phyloP scores from a whole-genome alignment of 2,329 filamentous ascomycete species.

The Aspergillus puulaauensis region DNA sequence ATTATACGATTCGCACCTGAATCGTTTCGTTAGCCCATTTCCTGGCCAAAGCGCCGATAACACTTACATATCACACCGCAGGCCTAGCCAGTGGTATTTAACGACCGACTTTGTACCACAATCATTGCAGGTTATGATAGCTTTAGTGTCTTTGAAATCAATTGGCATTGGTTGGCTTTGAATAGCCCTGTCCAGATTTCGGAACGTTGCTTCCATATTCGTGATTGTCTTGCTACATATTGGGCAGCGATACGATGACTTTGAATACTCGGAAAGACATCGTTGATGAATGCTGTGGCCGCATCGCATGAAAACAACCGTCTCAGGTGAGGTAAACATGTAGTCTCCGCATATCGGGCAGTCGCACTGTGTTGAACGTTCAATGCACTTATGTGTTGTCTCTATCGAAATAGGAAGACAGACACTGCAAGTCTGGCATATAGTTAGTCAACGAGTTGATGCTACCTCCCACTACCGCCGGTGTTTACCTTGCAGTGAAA shows the following conservation, averaged over 20 bases:
- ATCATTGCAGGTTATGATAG: conserved; percentile 89
- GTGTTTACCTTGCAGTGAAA: conserved; percentile 87
- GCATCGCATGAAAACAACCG: conserved; percentile 91
- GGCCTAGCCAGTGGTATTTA: conserved; percentile 88
- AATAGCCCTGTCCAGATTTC: conserved; percentile 85
- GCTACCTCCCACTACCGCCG: background rate
- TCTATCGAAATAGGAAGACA: conserved; percentile 89
- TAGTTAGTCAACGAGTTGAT: conserved; percentile 17
- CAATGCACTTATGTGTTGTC: conserved; percentile 86
- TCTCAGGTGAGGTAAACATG: conserved; percentile 85
- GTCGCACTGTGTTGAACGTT: conserved; percentile 89
- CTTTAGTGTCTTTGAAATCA: conserved; percentile 76
- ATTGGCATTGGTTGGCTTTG: conserved; percentile 86
- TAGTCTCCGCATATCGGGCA: conserved; percentile 97
- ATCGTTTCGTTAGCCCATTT: conserved; percentile 11
- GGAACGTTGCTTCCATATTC: conserved; percentile 96
- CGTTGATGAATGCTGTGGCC: conserved; percentile 92
- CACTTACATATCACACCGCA: conserved; percentile 70
- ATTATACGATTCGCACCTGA: conserved; percentile 48
- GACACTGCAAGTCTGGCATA: conserved; percentile 76
- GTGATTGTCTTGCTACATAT: conserved; percentile 95
- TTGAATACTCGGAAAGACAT: conserved; percentile 86
- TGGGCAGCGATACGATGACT: conserved; percentile 89
- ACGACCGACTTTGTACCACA: conserved; percentile 85
- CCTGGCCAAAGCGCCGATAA: background rate